Evolutionary conservation across 768 basidiomycete genomes (phyloP).

Genomic region (Clavulina sp.): DNA sequence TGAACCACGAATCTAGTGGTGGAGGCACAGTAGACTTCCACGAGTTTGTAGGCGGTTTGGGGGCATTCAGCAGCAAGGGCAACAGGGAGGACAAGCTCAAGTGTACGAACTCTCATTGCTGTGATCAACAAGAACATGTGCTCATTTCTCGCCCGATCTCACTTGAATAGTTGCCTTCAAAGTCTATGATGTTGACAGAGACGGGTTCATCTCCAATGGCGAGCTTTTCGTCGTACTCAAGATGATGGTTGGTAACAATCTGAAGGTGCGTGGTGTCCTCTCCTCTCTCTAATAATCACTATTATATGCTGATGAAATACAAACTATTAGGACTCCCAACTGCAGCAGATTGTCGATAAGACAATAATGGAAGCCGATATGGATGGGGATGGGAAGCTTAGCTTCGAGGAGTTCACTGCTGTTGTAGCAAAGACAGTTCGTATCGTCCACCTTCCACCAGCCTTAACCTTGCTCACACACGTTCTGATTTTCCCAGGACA

Average conservation of each 20-base stretch:
- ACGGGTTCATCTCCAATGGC: slow-evolving; percentile 95
- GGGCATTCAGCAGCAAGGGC: slow-evolving; percentile 93
- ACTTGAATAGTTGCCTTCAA: slow-evolving; percentile 79
- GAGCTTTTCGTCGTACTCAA: slow-evolving; percentile 96
- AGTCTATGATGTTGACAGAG: slow-evolving; percentile 96
- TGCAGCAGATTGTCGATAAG: slow-evolving; percentile 99
- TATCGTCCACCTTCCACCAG: slow-evolving; percentile 5
- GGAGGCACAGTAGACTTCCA: slow-evolving; percentile 98
- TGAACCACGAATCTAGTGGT: slow-evolving; percentile 39
- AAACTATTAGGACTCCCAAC: slow-evolving; percentile 66
- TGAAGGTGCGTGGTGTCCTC: slow-evolving; percentile 43
- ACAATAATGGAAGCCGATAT: slow-evolving; percentile 99
- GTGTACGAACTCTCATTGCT: slow-evolving; percentile 37
- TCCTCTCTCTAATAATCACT: slow-evolving; percentile 6
- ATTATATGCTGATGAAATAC: background rate
- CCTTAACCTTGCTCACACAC: slow-evolving; percentile 3
- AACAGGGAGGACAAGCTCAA: slow-evolving; percentile 91
- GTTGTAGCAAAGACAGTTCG: slow-evolving; percentile 94
- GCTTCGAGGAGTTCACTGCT: slow-evolving; percentile 88
- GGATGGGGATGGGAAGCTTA: slow-evolving; percentile 93
- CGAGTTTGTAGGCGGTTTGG: slow-evolving; percentile 94
- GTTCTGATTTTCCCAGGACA: slow-evolving; percentile 43
- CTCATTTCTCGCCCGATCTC: background rate
- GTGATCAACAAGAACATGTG: slow-evolving; percentile 3
- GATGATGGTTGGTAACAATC: slow-evolving; percentile 99